Evolutionary conservation across 345 rosid genomes (phyloP).

Genomic region (rapeseed (Brassica napus)): DNA sequence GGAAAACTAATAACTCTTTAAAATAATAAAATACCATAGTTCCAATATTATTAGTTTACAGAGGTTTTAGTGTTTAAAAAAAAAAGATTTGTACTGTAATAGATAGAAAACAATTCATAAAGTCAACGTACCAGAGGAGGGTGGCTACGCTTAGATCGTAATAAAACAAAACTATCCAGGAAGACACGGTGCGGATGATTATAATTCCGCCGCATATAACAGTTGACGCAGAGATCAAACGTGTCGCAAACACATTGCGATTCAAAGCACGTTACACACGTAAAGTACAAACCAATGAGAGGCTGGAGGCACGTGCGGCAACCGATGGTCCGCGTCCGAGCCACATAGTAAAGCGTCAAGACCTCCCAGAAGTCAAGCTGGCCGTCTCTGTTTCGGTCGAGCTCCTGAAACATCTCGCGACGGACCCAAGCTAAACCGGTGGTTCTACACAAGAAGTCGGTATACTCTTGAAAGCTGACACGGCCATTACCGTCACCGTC

Average conservation of each 20-base stretch:
- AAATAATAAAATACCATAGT: background rate
- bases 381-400: background rate
- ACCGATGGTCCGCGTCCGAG: background rate
- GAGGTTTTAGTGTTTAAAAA: background rate
- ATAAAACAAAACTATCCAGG: background rate
- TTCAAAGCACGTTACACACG: background rate
- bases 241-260: background rate
- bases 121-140: background rate
- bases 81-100: background rate
- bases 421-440: background rate
- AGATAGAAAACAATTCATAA: background rate
- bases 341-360: conserved; percentile 1
- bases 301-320: background rate
- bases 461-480: background rate
- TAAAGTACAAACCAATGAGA: background rate
- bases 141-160: background rate
- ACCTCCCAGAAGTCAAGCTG: conserved; percentile 7
- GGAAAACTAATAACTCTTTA: no score
- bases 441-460: background rate
- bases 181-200: background rate
- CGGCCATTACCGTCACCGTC: background rate
- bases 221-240: background rate
- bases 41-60: background rate
- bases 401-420: background rate
- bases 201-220: background rate